These are phyloP conservation scores for Hordeum pubiflorum DNA, from an alignment of 202 grass and related monocot species.

Conservation along the genomic window DNA sequence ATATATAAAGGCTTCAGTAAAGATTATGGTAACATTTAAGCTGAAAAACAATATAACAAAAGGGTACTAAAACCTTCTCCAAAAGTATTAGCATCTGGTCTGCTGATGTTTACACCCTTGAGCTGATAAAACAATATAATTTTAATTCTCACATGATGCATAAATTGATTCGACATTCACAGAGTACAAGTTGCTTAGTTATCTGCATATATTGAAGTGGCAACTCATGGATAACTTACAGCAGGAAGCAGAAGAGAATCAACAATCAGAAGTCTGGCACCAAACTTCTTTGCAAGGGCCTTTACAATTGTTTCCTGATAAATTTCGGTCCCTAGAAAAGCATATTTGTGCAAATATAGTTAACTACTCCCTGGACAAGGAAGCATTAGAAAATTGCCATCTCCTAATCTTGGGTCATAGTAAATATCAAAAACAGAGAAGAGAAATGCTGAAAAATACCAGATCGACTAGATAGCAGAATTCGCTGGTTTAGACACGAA, in stretches of 20 bases:
- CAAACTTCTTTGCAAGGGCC: slow-evolving; percentile 61
- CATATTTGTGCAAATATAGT: not conserved
- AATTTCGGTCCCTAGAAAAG: slow-evolving; percentile 55
- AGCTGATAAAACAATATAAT: not conserved
- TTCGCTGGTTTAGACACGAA: slow-evolving; percentile 55
- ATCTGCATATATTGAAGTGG: not conserved
- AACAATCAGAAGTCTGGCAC: slow-evolving; percentile 53
- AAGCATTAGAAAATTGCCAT: not conserved
- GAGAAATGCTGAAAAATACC: slow-evolving; percentile 20
- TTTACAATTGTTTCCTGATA: slow-evolving; percentile 71
- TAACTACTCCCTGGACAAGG: not conserved
- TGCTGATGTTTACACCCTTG: too few relatives aligned
- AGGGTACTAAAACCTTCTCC: slow-evolving; percentile 46
- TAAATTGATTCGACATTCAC: not conserved
- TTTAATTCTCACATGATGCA: not conserved
- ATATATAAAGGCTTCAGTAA: not conserved
- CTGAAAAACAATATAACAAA: not conserved
- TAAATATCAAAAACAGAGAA: not conserved
- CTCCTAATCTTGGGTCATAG: not conserved
- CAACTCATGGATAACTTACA: slow-evolving; percentile 40
- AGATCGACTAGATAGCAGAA: slow-evolving; percentile 56
- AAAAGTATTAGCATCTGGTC: slow-evolving; percentile 22
- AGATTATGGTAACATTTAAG: not conserved
- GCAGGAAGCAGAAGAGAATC: slow-evolving; percentile 51
- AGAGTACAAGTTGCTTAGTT: not conserved